A percentile compares a stretch with the other conserved stretches of the same genome.
These are phyloP conservation scores for Tulasnella calospora DNA, from an alignment of 768 basidiomycete species.

Conservation along the genomic window DNA sequence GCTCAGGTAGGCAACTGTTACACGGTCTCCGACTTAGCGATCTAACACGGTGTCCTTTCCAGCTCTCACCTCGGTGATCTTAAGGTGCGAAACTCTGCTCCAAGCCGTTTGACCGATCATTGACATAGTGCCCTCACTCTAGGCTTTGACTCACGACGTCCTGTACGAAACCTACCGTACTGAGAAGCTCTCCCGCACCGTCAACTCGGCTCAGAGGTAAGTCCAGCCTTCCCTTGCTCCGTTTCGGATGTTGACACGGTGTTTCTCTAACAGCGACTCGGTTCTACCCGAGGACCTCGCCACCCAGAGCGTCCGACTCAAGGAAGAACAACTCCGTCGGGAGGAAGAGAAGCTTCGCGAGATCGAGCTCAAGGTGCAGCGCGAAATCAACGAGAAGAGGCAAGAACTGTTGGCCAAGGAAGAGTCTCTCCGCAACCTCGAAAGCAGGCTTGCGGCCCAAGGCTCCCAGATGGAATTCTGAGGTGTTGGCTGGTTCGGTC, in stretches of 20 bases:
- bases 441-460: constrained; percentile 86
- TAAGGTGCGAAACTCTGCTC: constrained; percentile 47
- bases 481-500: constrained; percentile 17
- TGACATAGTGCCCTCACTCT: neutral
- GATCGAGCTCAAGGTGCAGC: constrained; percentile 95
- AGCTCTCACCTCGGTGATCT: constrained; percentile 93
- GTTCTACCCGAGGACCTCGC: constrained; percentile 96
- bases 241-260: constrained; percentile 2
- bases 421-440: constrained; percentile 87
- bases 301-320: constrained; percentile 92
- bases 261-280: constrained; percentile 56
- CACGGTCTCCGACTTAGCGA: constrained; percentile 4
- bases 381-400: constrained; percentile 96
- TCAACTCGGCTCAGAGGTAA: constrained; percentile 71
- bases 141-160: constrained; percentile 83
- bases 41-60: constrained; percentile 21
- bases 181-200: constrained; percentile 89
- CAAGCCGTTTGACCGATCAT: neutral
- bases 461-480: constrained; percentile 77
- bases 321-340: constrained; percentile 94
- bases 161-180: constrained; percentile 95
- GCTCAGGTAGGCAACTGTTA: constrained; percentile 56
- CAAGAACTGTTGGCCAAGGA: constrained; percentile 96
- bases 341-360: constrained; percentile 99
- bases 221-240: constrained; percentile 30